Base-by-base conservation (phyloP, 352 stramenopile genomes). In the Phytopythium delawarense region DNA sequence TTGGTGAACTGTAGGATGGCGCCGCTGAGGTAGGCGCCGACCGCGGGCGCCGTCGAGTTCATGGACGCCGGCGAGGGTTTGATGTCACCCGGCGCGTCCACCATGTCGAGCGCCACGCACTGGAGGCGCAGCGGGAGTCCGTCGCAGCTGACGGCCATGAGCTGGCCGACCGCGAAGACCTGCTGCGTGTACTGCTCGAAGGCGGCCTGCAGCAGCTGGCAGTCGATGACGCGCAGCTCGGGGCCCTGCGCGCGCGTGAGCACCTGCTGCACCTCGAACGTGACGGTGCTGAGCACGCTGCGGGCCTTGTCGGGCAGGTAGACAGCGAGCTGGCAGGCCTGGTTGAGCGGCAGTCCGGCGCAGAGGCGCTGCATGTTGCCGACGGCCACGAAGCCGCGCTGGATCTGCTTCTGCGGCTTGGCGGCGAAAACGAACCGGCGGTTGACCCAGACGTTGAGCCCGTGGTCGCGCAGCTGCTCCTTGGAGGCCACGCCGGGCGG, bases 371-470 rank as follows among this genome's bases (percentile, higher is more conserved):
- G 86, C 72, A 94, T 84, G 39, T 69, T 81, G 18, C 86, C 86
- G 52, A 93, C 84, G 20, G 80, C 86, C 46, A 94, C 71, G 21
- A 72, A 65, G 42, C 83, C 81, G 28, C 60, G 64, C 51, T 77
- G 57, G 28, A 91, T 76, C 30, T 93, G 72, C 62, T 87, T 88
- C 54, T 91, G 73, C 32, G 84, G 84, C 64, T 88, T 90, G 30
- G 77, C 75, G n/a, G 81, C 72, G 65, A 94, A 82, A 3, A 93
- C 84, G 54, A 85, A 94, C 72, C 92, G 92, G 71, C 70, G 70
- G 67, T 92, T 91, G 30, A 93, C 68, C 84, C 84, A 94, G 25
- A 92, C 73, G 52, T 92, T 91, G 46, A 94, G 79, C 0, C 86
- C 86, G 45, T 82, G 76, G 20, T 83, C 86, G 21, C 79, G 75